Base-by-base conservation (phyloP, 345 rosid species). In the Barbarea vulgaris region DNA sequence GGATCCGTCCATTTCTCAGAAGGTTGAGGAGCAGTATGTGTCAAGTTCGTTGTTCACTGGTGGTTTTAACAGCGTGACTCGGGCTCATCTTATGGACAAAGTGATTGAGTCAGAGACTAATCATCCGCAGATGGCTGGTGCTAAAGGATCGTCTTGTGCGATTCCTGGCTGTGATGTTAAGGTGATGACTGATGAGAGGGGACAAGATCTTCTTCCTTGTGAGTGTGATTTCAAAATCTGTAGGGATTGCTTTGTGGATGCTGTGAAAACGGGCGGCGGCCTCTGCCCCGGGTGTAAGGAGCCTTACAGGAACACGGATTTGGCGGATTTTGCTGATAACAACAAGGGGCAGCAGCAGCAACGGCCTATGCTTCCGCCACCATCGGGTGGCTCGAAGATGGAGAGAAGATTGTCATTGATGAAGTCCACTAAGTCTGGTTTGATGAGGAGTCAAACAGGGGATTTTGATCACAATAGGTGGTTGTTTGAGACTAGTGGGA, bases 111-210 rank as follows among this genome's bases (percentile, higher is more conserved):
- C 98, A 8, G 95, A 91, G 80, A 80, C 95, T 3, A 89, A 19
- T 78, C 98, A 94, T 80, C 98, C 98, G 18, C 98, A 94, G 77
- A 94, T 94, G 98, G 97, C 98, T 3, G 98, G 98, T 7, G 87
- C 90, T 0, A 94, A 91, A 80, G 98, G 97, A 17, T 91, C 98
- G 4, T 91, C 93, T 1, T 94, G 97, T 48, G 85, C 98, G 0
- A 69, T 94, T 62, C 90, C 86, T 7, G 97, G 97, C 3, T 94
- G 98, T 77, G 98, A 94, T 83, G 96, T 88, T 17, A 94, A 94
- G 77, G 93, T 94, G 47, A 94, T 94, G 98, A 89, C 87, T 50
- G 96, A 94, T 75, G 95, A 82, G 81, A 90, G 97, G 14, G 96
- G 97, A 6, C 75, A 54, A 21, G 97, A 94, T 73, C 87, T 93